These are phyloP conservation scores for Lycium ferocissimum DNA, from an alignment of 257 asterid species.

Conservation along the genomic window DNA sequence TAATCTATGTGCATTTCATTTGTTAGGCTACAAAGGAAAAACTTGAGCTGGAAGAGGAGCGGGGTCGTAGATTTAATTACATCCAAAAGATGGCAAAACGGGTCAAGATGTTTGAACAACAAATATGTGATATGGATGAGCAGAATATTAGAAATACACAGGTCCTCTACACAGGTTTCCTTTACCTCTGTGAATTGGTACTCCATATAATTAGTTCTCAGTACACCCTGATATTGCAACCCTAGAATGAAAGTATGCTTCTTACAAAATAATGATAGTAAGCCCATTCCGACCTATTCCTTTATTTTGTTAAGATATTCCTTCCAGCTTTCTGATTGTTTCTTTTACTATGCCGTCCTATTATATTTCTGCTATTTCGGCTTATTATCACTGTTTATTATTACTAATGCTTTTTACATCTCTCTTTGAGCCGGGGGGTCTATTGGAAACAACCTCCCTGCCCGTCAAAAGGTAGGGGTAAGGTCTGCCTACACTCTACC, in stretches of 20 bases:
- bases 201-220: constrained; percentile 29
- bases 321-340: not conserved
- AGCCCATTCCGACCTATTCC: not conserved
- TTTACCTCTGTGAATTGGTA: constrained; percentile 28
- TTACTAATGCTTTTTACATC: no score
- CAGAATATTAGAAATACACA: constrained; percentile 73
- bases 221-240: constrained; percentile 31
- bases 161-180: constrained; percentile 46
- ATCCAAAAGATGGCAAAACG: constrained; percentile 51
- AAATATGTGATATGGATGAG: constrained; percentile 68
- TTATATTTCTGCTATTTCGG: no score
- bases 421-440: no score
- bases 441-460: no score
- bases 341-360: no score
- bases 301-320: not conserved
- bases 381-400: no score
- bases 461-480: no score
- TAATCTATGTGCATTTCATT: constrained; percentile 31
- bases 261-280: not conserved
- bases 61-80: constrained; percentile 48
- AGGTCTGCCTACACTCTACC: no score
- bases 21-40: constrained; percentile 74
- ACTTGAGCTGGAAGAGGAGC: constrained; percentile 66
- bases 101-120: constrained; percentile 59
- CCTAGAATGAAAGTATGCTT: constrained; percentile 1